Evolutionary conservation across 192 early-diverging fungal species (phyloP), one percentile per base, ranked within the genome.

Genomic region (Paraglomus brasilianum): DNA sequence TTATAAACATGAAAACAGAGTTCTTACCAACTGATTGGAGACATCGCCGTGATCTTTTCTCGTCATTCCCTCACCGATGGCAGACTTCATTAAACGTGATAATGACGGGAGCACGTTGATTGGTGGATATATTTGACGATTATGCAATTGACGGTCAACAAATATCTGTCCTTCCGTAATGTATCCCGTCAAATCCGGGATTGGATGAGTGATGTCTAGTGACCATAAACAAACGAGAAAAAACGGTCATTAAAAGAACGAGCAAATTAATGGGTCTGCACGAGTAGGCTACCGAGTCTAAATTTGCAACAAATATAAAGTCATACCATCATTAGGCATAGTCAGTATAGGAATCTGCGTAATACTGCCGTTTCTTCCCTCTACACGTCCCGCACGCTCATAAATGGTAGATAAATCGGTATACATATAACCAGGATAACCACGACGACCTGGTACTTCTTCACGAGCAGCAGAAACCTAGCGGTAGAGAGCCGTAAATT

Each of bases 371-470:
- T 96, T 97, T 62, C 97, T 84, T 61, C 97, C 97, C 58, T 90
- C 90, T 14, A 99, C 97, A 72, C 97, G 93, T 50, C 97, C 97
- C 14, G 95, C 97, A 76, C 97, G 90, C 82, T 99, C 97, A 75
- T 99, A 99, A 74, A 99, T 99, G 64, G 95, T 99, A 22, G 97
- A 95, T 83, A 99, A 87, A 89, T 99, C 97, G 8, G 97, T 99
- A 85, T 99, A 99, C 97, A 99, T 99, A 77, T 99, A 99, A 83
- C 97, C 97, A 15, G 97, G 97, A 82, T 99, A 99, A 72, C 97
- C 97, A 78, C 95, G 93, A 77, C 97, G 93, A 77, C 97, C 97
- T 7, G 97, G 97, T 3, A 99, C 97, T 85, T 99, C 97, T 84
- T 99, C 97, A 81, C 97, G 92, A 14, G 95, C 95, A 70, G 97